Evolutionary conservation across 305 asterid species (phyloP).

Genomic region (Fraxinus sp.): DNA sequence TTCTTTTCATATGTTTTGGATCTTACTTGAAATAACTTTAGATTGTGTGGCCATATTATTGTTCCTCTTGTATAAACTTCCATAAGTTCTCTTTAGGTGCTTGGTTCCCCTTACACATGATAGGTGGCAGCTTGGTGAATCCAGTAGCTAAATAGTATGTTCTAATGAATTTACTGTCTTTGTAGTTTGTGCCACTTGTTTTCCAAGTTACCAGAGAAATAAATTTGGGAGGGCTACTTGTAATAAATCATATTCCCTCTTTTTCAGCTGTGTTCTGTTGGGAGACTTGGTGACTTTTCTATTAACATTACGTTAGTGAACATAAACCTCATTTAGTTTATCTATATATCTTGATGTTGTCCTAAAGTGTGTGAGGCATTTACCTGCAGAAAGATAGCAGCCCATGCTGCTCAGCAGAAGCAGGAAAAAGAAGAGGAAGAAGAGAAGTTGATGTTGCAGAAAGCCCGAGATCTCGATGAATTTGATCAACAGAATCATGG

Average conservation of each 20-base stretch:
- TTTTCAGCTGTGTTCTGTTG: not conserved
- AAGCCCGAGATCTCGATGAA: constrained; percentile 80
- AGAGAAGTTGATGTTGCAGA: constrained; percentile 63
- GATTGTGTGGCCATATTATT: not conserved
- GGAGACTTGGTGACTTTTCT: not conserved
- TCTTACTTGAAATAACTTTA: not conserved
- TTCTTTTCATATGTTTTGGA: not conserved
- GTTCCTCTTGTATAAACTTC: not conserved
- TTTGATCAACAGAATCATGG: constrained; percentile 97
- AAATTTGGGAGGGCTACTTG: not conserved
- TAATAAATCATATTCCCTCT: not conserved
- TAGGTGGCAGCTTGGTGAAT: not conserved
- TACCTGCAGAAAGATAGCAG: constrained; percentile 60
- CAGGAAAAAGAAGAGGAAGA: constrained; percentile 80
- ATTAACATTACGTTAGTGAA: not conserved
- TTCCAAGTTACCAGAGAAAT: not conserved
- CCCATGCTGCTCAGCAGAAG: constrained; percentile 60
- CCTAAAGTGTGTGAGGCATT: constrained; percentile 12
- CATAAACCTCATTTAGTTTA: not conserved
- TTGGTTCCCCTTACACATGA: not conserved
- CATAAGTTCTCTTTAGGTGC: no score
- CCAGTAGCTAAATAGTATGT: not conserved
- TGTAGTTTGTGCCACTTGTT: not conserved
- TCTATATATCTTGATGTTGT: not conserved
- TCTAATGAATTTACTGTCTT: not conserved